A percentile compares a stretch with the other conserved stretches of the same genome.
These are phyloP conservation scores for Takakia lepidozioides DNA, from an alignment of 225 moss, liverwort and hornwort species.

Conservation along the genomic window DNA sequence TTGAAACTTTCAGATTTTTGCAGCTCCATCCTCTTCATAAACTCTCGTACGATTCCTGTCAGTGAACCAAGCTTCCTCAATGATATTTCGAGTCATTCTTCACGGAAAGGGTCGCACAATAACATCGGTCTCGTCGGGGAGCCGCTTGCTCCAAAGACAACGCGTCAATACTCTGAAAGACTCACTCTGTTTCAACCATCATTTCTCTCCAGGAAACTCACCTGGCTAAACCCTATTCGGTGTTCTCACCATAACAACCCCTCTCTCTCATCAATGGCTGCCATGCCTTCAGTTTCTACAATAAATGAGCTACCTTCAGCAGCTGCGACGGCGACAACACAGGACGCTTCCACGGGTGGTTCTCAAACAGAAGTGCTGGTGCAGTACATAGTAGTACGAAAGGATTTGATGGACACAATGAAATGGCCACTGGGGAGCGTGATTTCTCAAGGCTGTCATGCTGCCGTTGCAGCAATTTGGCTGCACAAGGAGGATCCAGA, in stretches of 20 bases:
- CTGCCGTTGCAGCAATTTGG: constrained; percentile 83
- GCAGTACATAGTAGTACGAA: constrained; percentile 82
- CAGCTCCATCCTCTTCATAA: not conserved
- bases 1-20: not conserved
- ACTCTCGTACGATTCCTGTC: too few relatives aligned
- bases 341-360: constrained; percentile 6
- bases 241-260: not conserved
- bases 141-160: too few relatives aligned
- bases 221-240: not conserved
- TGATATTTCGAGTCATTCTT: too few relatives aligned
- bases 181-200: too few relatives aligned
- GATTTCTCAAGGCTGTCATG: constrained; percentile 95
- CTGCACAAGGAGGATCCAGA: constrained; percentile 64
- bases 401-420: constrained; percentile 65
- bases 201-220: too few relatives aligned
- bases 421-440: constrained; percentile 96
- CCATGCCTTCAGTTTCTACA: not conserved
- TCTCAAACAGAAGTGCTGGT: constrained; percentile 42
- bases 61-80: too few relatives aligned
- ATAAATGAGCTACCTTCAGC: not conserved
- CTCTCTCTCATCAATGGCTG: not conserved
- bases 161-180: too few relatives aligned
- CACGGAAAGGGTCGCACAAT: too few relatives aligned
- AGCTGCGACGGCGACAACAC: not conserved
- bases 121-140: too few relatives aligned